Percentiles rank a stretch among this genome's conserved stretches.
Evolutionary conservation across 1,139 yeast genomes (phyloP).

Genomic region (Suhomyces maxii): DNA sequence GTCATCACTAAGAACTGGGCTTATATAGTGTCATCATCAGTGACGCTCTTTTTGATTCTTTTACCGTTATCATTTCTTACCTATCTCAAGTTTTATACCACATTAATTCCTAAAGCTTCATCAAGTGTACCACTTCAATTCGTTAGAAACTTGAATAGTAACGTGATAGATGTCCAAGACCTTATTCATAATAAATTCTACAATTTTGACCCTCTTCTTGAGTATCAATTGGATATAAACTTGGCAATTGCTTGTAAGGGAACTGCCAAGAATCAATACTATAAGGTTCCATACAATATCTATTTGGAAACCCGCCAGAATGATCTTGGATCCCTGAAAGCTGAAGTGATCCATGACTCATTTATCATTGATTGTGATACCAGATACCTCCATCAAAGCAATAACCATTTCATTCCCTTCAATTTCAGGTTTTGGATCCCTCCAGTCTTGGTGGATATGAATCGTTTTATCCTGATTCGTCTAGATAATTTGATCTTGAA

Average conservation of each 20-base stretch:
- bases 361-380: conserved; percentile 33
- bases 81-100: conserved; percentile 36
- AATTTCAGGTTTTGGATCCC: conserved; percentile 40
- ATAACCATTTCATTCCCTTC: conserved; percentile 38
- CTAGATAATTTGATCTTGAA: conserved; percentile 11
- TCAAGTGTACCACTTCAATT: conserved; percentile 29
- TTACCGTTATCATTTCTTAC: conserved; percentile 40
- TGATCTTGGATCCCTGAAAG: neutral
- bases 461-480: conserved; percentile 15
- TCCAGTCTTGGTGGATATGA: conserved; percentile 31
- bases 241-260: conserved; percentile 33
- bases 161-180: conserved; percentile 3
- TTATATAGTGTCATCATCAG: conserved; percentile 6
- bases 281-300: conserved; percentile 12
- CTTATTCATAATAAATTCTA: conserved; percentile 1
- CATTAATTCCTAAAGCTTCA: conserved; percentile 34
- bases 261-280: conserved; percentile 9
- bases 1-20: conserved; percentile 3
- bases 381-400: conserved; percentile 25
- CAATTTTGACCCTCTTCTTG: conserved; percentile 13
- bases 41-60: conserved; percentile 23
- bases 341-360: conserved; percentile 9
- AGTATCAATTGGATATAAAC: conserved; percentile 22
- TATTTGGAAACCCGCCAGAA: conserved; percentile 2
- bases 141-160: conserved; percentile 4